A percentile compares a stretch with the other conserved stretches of the same genome.
phyloP scores from a whole-genome alignment of 257 asterid genomes.

The Thymus quinquecostatus region DNA sequence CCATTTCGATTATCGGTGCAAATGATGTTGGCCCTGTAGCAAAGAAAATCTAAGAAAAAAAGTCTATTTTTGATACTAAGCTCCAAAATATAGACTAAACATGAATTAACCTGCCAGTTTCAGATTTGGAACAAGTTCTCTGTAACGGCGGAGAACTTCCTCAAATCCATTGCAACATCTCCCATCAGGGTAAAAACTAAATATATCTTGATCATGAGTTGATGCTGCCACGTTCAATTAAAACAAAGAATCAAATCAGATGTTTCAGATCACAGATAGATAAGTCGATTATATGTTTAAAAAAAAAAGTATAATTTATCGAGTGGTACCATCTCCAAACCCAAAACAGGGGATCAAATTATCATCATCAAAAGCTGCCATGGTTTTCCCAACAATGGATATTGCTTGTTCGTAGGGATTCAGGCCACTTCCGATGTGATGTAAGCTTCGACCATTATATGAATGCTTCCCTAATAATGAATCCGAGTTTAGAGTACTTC shows the following conservation, averaged over 20 bases:
- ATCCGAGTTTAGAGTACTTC: conserved; percentile 27
- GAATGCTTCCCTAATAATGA: conserved; percentile 45
- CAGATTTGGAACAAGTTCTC: conserved; percentile 72
- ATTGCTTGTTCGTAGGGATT: conserved; percentile 67
- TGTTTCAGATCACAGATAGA: neutral
- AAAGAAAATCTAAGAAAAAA: conserved; percentile 23
- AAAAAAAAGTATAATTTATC: conserved; percentile 13
- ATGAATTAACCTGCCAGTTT: conserved; percentile 69
- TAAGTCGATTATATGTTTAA: neutral
- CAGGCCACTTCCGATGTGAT: conserved; percentile 45
- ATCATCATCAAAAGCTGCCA: conserved; percentile 61
- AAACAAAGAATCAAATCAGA: neutral
- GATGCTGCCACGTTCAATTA: conserved; percentile 54
- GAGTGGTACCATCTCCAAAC: conserved; percentile 52
- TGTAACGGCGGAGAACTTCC: conserved; percentile 71
- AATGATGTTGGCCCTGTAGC: conserved; percentile 87
- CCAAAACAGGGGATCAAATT: conserved; percentile 64
- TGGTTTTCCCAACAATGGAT: conserved; percentile 56
- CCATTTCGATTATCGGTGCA: conserved; percentile 93
- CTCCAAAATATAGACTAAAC: conserved; percentile 18
- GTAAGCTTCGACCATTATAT: conserved; percentile 48
- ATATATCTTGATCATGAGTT: conserved; percentile 89
- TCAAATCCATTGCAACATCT: conserved; percentile 81
- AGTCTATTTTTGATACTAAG: conserved; percentile 19
- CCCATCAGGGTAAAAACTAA: conserved; percentile 77